Base-by-base conservation (phyloP, 805 yeast genomes). In the Wickerhamiella azyma region DNA sequence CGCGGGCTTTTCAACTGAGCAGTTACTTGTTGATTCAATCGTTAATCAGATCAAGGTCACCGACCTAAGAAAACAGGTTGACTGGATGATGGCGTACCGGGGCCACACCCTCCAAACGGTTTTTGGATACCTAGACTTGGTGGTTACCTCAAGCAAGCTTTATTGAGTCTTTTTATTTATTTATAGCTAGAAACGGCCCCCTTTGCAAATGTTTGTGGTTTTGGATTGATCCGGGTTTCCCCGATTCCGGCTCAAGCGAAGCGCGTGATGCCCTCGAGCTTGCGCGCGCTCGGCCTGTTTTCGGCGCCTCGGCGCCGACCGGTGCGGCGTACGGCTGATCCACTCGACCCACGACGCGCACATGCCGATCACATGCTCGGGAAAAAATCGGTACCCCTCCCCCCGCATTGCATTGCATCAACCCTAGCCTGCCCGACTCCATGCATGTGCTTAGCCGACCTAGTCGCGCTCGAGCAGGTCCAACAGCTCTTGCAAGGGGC, bases 401-500 rank as follows among this genome's bases (percentile, higher is more conserved):
- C 14, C 16, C 16, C n/a, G 29, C 29, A 26, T 26, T 26, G 33
- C 33, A 30, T 30, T 30, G 33, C 33, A 30, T 30, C n/a, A n/a
- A 13, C 9, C n/a, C 33, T 13, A n/a, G n/a, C 14, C 7, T 11
- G 14, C 14, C 8, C 8, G 3, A 13, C 7, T n/a, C n/a, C n/a
- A 6, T 30, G 33, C 33, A 30, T 30, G 33, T 30, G 33, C 16
- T 8, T 11, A 26, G 14, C 29, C 18, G 8, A 18, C 11, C 33
- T 39, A 45, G 36, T 63, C 71, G 17, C 70, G 69, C 47, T 79
- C 62, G 81, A 83, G 77, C 32, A 75, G 72, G 21, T 71, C 73
- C 2, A 86, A 92, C 55, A 92, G 70, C 58, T 85, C 95, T 51
- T 81, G 80, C 53, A 92, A 67, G 1, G 98, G 98, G 35, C 96